Conservation (phyloP, 1,139 yeast species). For the Lizanozyma gosingica region DNA sequence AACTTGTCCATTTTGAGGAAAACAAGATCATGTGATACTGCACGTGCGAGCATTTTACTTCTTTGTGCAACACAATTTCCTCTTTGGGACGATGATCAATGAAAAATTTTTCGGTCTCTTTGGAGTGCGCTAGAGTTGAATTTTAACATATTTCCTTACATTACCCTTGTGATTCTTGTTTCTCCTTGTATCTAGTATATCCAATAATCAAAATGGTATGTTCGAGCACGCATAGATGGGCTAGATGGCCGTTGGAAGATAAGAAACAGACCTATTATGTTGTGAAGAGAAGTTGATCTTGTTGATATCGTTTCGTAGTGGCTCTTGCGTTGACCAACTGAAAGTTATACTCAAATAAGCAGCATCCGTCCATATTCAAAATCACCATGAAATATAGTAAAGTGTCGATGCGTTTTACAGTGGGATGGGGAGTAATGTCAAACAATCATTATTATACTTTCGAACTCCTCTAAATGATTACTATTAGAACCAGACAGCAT, state of each 20-base stretch:
- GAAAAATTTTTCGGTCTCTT: slow-evolving; percentile 4
- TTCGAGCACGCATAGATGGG: neutral
- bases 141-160: neutral
- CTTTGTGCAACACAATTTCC: slow-evolving; percentile 5
- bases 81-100: slow-evolving; percentile 1
- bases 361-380: no score
- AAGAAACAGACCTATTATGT: neutral
- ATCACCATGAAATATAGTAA: no score
- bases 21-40: slow-evolving; percentile 1
- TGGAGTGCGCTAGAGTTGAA: neutral
- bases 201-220: slow-evolving; percentile 10
- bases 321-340: no score
- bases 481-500: no score
- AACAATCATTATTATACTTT: no score
- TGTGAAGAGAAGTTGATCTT: neutral
- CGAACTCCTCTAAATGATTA: no score
- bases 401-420: no score
- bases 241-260: neutral
- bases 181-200: slow-evolving; percentile 1
- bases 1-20: no score
- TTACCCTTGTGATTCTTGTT: neutral
- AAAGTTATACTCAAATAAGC: no score
- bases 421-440: no score
- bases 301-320: no score
- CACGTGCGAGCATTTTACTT: neutral